phyloP scores from a whole-genome alignment of 139 green algal species.

The Chlamydomonas sp. region DNA sequence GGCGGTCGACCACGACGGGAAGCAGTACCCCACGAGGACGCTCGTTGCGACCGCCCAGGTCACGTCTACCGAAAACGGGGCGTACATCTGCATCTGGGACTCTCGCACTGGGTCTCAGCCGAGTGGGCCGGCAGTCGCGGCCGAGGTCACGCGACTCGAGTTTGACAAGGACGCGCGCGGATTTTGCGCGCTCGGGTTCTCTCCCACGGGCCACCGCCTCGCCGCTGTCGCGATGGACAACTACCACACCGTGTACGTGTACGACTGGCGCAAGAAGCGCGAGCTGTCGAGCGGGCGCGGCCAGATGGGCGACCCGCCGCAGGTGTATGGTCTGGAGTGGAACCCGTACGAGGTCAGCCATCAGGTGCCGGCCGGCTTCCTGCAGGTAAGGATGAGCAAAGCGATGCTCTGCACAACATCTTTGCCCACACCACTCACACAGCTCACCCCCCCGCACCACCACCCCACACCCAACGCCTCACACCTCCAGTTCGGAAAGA shows the following conservation, averaged over 20 bases:
- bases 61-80: constrained; percentile 37
- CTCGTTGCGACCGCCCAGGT: constrained; percentile 60
- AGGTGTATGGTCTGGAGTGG: constrained; percentile 68
- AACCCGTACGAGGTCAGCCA: constrained; percentile 40
- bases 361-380: constrained; percentile 24
- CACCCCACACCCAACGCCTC: no score
- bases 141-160: constrained; percentile 24
- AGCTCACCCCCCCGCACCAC: no score
- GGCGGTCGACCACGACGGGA: constrained; percentile 27
- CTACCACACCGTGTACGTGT: constrained; percentile 57
- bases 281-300: constrained; percentile 36
- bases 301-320: constrained; percentile 53
- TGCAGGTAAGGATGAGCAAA: no score
- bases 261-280: constrained; percentile 54
- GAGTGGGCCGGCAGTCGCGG: constrained; percentile 13
- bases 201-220: constrained; percentile 40
- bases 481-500: constrained; percentile 14
- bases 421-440: no score
- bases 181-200: constrained; percentile 50
- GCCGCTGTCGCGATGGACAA: constrained; percentile 58
- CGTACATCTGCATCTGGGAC: constrained; percentile 64
- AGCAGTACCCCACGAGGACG: constrained; percentile 35
- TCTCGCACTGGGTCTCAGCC: constrained; percentile 16
- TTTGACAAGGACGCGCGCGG: constrained; percentile 48
- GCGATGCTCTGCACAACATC: no score